Conservation (phyloP, 768 basidiomycete genomes). For the Termitomyces sp. region DNA sequence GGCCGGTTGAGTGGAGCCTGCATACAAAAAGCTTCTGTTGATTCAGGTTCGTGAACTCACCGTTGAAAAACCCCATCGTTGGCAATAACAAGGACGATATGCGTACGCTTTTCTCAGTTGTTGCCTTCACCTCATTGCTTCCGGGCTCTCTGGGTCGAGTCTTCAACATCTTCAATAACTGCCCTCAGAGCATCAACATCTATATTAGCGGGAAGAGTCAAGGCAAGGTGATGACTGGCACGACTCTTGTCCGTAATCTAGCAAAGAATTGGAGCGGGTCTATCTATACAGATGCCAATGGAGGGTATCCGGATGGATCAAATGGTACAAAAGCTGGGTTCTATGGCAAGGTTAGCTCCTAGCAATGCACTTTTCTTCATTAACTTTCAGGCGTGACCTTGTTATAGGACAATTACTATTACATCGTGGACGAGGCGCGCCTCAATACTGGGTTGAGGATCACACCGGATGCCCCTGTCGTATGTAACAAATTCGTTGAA, state of each 20-base stretch:
- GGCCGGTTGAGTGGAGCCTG: not conserved
- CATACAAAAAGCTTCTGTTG: not conserved
- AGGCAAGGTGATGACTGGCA: conserved; percentile 5
- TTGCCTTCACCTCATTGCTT: not conserved
- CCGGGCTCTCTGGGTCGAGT: conserved; percentile 5
- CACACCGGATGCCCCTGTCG: conserved; percentile 17
- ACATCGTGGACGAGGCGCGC: conserved; percentile 25
- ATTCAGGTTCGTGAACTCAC: not conserved
- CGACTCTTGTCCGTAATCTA: conserved; percentile 4
- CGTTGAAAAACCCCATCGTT: not conserved
- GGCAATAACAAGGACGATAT: not conserved
- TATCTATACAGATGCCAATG: conserved; percentile 25
- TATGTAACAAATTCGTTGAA: conserved; percentile 6
- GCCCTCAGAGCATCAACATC: conserved; percentile 4
- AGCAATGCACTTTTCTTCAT: not conserved
- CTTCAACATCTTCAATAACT: conserved; percentile 13
- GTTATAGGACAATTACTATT: conserved; percentile 22
- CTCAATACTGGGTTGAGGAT: conserved; percentile 32
- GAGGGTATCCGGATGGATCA: conserved; percentile 18
- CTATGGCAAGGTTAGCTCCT: conserved; percentile 19
- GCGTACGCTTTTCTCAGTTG: not conserved
- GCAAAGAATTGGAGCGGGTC: conserved; percentile 19
- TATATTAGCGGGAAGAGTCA: conserved; percentile 7
- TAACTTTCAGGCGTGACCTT: not conserved
- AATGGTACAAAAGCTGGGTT: conserved; percentile 24